These are phyloP conservation scores for Sphaerulina musiva DNA, from an alignment of 2,329 filamentous ascomycete species.

Conservation along the genomic window DNA sequence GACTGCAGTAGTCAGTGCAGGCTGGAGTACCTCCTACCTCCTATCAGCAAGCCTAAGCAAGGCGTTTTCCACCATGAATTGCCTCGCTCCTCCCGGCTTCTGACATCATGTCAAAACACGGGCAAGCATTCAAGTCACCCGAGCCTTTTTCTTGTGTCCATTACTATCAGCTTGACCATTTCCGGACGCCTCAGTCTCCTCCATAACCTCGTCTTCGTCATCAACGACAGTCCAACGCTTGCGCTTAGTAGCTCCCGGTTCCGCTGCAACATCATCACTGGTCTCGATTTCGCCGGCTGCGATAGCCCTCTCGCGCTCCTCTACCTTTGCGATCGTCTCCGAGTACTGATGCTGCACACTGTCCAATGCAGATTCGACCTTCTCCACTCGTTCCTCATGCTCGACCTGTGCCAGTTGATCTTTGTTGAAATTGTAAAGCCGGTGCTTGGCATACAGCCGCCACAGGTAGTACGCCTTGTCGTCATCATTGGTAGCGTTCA, in stretches of 20 bases:
- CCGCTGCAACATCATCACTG: constrained; percentile 1
- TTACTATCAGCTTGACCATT: constrained; percentile 14
- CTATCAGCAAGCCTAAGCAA: no score
- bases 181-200: constrained; percentile 13
- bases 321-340: constrained; percentile 52
- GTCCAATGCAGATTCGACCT: constrained; percentile 62
- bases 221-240: constrained; percentile 21
- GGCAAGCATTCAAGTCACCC: constrained; percentile 11
- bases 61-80: constrained; percentile 12
- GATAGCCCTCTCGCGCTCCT: constrained; percentile 32
- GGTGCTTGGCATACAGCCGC: constrained; percentile 68
- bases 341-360: constrained; percentile 67
- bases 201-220: constrained; percentile 22
- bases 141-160: constrained; percentile 20
- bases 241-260: constrained; percentile 14
- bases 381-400: constrained; percentile 60
- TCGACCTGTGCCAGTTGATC: constrained; percentile 66
- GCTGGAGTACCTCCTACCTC: no score
- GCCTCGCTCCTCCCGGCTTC: background rate
- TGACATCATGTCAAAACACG: background rate
- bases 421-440: constrained; percentile 68
- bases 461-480: constrained; percentile 63
- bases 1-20: no score
- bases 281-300: constrained; percentile 12
- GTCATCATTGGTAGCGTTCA: constrained; percentile 49